Evolutionary conservation across 306 rosid species (phyloP).

Genomic region (Prunus persica): Prunus_persica_NCBIv2 NC_034016.1:16809501-16810000

Average conservation of each 20-base stretch:
- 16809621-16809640: no score
- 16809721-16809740: neutral
- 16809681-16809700: neutral
- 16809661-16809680: neutral
- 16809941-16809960: neutral
- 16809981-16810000: slow-evolving; percentile 12
- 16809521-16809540: slow-evolving; percentile 4
- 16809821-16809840: slow-evolving; percentile 91
- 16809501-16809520: slow-evolving; percentile 11
- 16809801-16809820: slow-evolving; percentile 68
- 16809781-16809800: slow-evolving; percentile 70
- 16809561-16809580: neutral
- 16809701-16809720: neutral
- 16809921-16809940: slow-evolving; percentile 68
- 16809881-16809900: slow-evolving; percentile 64
- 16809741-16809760: slow-evolving; percentile 6
- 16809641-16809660: neutral
- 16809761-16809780: slow-evolving; percentile 88
- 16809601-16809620: no score
- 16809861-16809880: slow-evolving; percentile 93
- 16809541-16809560: slow-evolving; percentile 19
- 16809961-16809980: slow-evolving; percentile 7
- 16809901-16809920: slow-evolving; percentile 72
- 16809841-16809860: slow-evolving; percentile 87
- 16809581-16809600: neutral